phyloP scores from a whole-genome alignment of 306 rosid genomes.

The Medicago lupulina region DNA sequence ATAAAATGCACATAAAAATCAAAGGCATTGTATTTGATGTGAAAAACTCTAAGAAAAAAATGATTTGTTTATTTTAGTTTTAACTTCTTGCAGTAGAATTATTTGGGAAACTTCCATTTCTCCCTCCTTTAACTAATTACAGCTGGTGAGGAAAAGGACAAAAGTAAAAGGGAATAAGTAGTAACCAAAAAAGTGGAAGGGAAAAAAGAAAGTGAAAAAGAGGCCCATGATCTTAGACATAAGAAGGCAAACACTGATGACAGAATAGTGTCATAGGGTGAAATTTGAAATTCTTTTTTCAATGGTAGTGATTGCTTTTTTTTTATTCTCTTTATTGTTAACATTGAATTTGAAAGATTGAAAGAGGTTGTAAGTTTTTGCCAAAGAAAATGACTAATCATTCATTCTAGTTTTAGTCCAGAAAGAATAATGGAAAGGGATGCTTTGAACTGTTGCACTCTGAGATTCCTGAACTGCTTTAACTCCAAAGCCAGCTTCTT shows the following conservation, averaged over 20 bases:
- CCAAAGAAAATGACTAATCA: constrained; percentile 71
- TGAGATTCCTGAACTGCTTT: constrained; percentile 86
- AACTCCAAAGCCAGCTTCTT: constrained; percentile 70
- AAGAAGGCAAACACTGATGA: constrained; percentile 40
- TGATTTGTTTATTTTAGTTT: not conserved
- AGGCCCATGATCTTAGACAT: constrained; percentile 5
- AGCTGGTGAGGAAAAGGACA: constrained; percentile 41
- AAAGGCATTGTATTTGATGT: no score
- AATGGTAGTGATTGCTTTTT: constrained; percentile 40
- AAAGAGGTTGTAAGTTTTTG: constrained; percentile 48
- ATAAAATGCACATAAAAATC: no score
- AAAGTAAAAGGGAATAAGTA: constrained; percentile 5
- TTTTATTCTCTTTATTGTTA: constrained; percentile 28
- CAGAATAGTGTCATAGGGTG: constrained; percentile 13
- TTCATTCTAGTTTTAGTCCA: constrained; percentile 52
- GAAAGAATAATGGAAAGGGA: constrained; percentile 78
- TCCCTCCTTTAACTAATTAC: constrained; percentile 23
- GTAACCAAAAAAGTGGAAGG: constrained; percentile 9
- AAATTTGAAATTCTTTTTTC: constrained; percentile 17
- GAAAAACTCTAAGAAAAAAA: no score
- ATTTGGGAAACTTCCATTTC: constrained; percentile 38
- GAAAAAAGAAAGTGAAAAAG: constrained; percentile 3
- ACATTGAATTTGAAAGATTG: constrained; percentile 44
- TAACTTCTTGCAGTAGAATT: constrained; percentile 18
- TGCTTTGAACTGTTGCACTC: constrained; percentile 59